These are phyloP conservation scores for Lagenidium giganteum DNA, from an alignment of 352 stramenopile genomes.

Conservation along the genomic window DNA sequence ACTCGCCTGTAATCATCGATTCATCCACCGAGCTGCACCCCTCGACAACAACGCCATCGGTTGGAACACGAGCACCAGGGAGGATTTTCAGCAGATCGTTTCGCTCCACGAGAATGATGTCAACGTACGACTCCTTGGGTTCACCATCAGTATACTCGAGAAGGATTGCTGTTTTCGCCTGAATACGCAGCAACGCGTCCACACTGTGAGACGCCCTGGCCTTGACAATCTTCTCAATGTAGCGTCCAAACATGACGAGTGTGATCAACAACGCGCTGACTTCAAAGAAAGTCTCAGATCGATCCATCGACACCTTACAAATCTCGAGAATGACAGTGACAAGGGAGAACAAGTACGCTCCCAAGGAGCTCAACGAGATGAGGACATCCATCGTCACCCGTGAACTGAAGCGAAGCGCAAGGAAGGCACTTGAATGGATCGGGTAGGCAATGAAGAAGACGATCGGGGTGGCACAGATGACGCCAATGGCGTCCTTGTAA, in stretches of 20 bases:
- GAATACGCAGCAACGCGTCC: conserved; percentile 57
- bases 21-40: conserved; percentile 68
- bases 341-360: conserved; percentile 60
- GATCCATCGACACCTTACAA: conserved; percentile 9
- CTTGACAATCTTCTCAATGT: conserved; percentile 74
- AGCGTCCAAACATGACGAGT: conserved; percentile 67
- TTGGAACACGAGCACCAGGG: conserved; percentile 61
- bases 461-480: conserved; percentile 64
- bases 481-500: conserved; percentile 41
- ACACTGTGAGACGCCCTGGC: conserved; percentile 62
- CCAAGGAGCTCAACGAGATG: conserved; percentile 65
- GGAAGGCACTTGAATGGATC: conserved; percentile 68
- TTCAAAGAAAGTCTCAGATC: conserved; percentile 69
- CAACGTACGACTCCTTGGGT: conserved; percentile 61
- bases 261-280: conserved; percentile 61
- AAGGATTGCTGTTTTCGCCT: conserved; percentile 86
- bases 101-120: conserved; percentile 70
- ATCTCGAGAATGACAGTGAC: conserved; percentile 23
- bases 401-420: conserved; percentile 48
- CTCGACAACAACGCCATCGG: conserved; percentile 62
- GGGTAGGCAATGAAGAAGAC: conserved; percentile 51
- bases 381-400: conserved; percentile 77
- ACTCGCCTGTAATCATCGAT: conserved; percentile 75
- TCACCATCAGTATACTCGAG: conserved; percentile 37
- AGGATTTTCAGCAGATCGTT: conserved; percentile 65